Conservation (phyloP, 441 rosid genomes). For the Erodium trifolium region DNA sequence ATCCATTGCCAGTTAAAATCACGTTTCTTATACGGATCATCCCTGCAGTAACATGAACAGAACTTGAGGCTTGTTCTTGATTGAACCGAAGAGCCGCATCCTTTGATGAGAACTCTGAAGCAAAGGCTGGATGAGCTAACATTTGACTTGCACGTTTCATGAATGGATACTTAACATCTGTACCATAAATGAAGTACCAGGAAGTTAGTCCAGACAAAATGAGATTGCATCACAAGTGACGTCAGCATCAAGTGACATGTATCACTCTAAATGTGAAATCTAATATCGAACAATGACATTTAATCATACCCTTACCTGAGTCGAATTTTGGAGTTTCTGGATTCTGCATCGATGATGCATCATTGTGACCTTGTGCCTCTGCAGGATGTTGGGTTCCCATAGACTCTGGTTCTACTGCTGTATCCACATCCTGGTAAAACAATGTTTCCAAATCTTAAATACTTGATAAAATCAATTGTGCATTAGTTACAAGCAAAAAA, state of each 20-base stretch:
- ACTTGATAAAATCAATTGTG: not conserved
- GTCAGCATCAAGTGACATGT: not conserved
- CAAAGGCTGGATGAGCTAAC: conserved; percentile 69
- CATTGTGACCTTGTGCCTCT: conserved; percentile 29
- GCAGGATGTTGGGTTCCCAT: conserved; percentile 24
- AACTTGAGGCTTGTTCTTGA: conserved; percentile 66
- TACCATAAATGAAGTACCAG: conserved; percentile 13
- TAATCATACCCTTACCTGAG: conserved; percentile 37
- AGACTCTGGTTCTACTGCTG: conserved; percentile 30
- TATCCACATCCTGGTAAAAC: conserved; percentile 36
- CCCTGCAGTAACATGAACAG: conserved; percentile 79
- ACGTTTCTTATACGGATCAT: conserved; percentile 66
- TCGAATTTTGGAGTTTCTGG: conserved; percentile 34
- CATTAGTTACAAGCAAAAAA: not conserved
- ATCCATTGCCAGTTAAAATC: conserved; percentile 28
- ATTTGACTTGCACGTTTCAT: conserved; percentile 61
- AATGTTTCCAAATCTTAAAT: too few relatives aligned
- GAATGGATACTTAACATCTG: conserved; percentile 62
- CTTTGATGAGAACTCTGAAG: conserved; percentile 34
- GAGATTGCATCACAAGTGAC: not conserved
- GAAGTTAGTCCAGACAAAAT: conserved; percentile 7
- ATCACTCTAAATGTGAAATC: not conserved
- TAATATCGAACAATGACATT: too few relatives aligned
- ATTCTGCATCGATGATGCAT: conserved; percentile 52
- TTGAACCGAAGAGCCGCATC: conserved; percentile 41